Base-by-base conservation (phyloP, 208 protist species). In the Leishmania gerbilli region DNA sequence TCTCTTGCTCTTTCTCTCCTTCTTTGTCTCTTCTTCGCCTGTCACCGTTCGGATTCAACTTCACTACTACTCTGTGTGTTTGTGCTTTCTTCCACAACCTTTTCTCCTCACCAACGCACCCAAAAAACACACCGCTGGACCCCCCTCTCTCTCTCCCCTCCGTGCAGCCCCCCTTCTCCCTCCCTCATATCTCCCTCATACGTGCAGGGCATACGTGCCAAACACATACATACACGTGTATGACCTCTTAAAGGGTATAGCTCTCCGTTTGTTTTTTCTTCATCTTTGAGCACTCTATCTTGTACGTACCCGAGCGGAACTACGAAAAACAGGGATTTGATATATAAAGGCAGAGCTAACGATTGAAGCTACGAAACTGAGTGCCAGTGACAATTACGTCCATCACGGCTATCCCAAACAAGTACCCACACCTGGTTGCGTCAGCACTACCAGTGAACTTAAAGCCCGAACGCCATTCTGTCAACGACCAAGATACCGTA, bases 1-100 rank as follows among this genome's bases (percentile, higher is more conserved):
- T 24, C 42, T 83, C 58, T 60, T n/a, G 2, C 71, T 31, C 55
- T 72, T 55, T 71, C 60, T 68, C 51, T 51, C 79, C 60, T 65
- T 81, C 60, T 74, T 82, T 81, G 31, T 13, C 2, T 68, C 62
- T 31, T 71, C 64, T 9, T 21, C 13, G 1, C 27, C 69, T 51
- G 4, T 31, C 45, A 51, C 45, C 4, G 1, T 51, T 34, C 11
- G 69, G n/a, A 74, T 74, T 34, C 69, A 21, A 47, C 8, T 21
- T 74, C 27, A 7, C 37, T 55, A 68, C 37, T 27, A 37, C 24
- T 34, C 55, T 31, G 24, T 21, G 34, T 74, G 24, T 55, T n/a
- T 55, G 40, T 74, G 17, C 42, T 1, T 19, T 49, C 40, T n/a
- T 42, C 40, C 65, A 40, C 40, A 62, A 24, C 56, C 56, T 62